Evolutionary conservation across 2,329 filamentous ascomycete genomes (phyloP).

Genomic region (Fusarium coicis): DNA sequence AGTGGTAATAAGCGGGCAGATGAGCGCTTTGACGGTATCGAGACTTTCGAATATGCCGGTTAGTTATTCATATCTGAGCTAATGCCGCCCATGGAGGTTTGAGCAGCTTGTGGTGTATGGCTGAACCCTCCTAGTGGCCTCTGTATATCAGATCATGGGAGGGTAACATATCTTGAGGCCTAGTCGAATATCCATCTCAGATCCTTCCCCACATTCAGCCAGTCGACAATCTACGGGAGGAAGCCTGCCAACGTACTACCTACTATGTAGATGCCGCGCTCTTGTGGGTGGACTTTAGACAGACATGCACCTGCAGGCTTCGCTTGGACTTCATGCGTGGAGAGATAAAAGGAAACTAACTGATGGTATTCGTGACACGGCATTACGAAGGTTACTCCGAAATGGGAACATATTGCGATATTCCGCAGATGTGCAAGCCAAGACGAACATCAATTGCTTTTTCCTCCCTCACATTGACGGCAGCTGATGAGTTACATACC

Average conservation of each 20-base stretch:
- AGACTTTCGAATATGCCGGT: constrained; percentile 1
- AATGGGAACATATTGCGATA: neutral
- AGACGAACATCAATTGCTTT: constrained; percentile 18
- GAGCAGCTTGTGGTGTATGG: neutral
- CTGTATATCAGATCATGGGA: constrained; percentile 12
- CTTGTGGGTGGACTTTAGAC: neutral
- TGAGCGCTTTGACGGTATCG: constrained; percentile 6
- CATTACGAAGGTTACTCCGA: neutral
- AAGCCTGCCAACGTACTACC: neutral
- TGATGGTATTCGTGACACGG: neutral
- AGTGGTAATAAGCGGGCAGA: neutral
- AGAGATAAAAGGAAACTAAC: neutral
- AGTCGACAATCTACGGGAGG: neutral
- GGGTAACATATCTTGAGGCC: neutral
- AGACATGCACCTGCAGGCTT: neutral
- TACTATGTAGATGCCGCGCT: neutral
- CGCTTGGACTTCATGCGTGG: neutral
- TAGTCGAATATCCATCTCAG: constrained; percentile 10
- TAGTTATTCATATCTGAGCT: neutral
- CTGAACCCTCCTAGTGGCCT: neutral
- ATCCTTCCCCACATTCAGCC: constrained; percentile 13
- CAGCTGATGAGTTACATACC: constrained; percentile 21
- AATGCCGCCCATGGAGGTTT: neutral
- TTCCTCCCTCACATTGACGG: neutral
- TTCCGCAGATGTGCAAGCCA: neutral